A percentile compares a stretch with the other conserved stretches of the same genome.
These are phyloP conservation scores for Malassezia globosa DNA, from an alignment of 1,284 basidiomycete genomes.

Conservation along the genomic window DNA sequence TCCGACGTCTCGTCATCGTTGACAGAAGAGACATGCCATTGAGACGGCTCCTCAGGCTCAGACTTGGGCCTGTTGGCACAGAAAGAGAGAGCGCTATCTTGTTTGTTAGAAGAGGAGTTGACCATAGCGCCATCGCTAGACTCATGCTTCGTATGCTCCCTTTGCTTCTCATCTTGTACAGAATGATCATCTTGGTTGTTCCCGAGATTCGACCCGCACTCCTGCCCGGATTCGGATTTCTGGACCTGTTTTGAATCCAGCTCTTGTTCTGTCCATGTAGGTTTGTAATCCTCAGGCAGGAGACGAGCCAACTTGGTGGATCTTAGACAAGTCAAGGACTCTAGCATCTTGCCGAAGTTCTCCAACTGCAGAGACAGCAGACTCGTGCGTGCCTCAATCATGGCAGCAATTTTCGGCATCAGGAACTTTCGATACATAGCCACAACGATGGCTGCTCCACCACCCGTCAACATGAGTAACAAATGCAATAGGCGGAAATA, in stretches of 20 bases:
- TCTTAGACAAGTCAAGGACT: constrained; percentile 15
- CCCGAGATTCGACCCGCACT: too few relatives aligned
- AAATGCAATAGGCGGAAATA: constrained; percentile 36
- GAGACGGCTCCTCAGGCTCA: background rate
- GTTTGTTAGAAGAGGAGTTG: background rate
- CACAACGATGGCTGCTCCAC: constrained; percentile 27
- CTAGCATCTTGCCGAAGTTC: constrained; percentile 24
- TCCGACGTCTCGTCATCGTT: too few relatives aligned
- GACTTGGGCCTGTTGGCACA: constrained; percentile 19
- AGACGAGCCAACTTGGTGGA: constrained; percentile 9
- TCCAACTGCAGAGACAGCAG: constrained; percentile 29
- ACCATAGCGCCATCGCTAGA: too few relatives aligned
- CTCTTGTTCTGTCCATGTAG: constrained; percentile 14
- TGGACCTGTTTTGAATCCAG: constrained; percentile 1
- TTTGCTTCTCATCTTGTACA: constrained; percentile 10
- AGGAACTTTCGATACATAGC: constrained; percentile 30
- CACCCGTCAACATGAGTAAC: constrained; percentile 38
- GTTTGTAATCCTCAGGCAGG: constrained; percentile 10
- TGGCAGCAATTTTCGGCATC: constrained; percentile 29
- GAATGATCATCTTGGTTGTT: background rate
- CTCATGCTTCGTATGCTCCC: constrained; percentile 20
- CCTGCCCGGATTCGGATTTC: too few relatives aligned
- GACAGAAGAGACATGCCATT: too few relatives aligned
- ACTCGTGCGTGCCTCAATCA: constrained; percentile 28
- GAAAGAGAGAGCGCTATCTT: background rate